Evolutionary conservation across 1,284 basidiomycete genomes (phyloP), one percentile per base, ranked within the genome.

Genomic region (Cutaneotrichosporon mucoides): DNA sequence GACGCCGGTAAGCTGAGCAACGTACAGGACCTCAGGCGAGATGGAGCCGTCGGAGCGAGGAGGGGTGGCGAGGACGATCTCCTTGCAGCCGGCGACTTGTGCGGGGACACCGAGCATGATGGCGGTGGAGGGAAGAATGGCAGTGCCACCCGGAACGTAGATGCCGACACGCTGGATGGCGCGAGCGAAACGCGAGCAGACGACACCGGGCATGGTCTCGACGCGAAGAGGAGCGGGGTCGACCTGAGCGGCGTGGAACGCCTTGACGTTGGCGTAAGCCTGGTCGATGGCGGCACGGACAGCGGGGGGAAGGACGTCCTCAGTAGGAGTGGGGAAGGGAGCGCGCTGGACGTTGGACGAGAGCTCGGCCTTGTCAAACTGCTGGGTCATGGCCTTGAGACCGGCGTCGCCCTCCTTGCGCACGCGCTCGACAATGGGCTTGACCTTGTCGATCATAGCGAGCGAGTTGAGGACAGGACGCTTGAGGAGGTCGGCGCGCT

Each of bases 71-170:
- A 99, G 83, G 38, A 98, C 89, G 62, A 98, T 88, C 68, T 92
- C 87, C 59, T 86, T 86, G 80, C 96, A 99, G 3, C 91, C 90
- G 0, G 96, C 96, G 9, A 99, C 96, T 77, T 98, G 94, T 1
- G 96, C 96, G 4, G 96, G 96, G 15, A 98, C 88, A 66, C 95
- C 95, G 35, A 99, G 86, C 94, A 98, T 98, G 66, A 99, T 84
- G 6, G 96, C 96, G 3, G 96, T 99, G 4, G 92, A 95, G 10
- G 96, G 96, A 33, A 99, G 82, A 49, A 99, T 86, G 1, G 96
- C 96, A 1, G 95, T 98, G 40, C 96, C 96, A 34, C 96, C 96
- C 1, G 96, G 96, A 2, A 99, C 91, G 79, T 99, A 99, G 53
- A 99, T 81, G 40, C 96, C 96, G 37, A 99, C 96, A 36, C 93